A percentile compares a stretch with the other conserved stretches of the same genome.
Evolutionary conservation across 306 rosid genomes (phyloP).

Genomic region (Hylodesmum podocarpum): DNA sequence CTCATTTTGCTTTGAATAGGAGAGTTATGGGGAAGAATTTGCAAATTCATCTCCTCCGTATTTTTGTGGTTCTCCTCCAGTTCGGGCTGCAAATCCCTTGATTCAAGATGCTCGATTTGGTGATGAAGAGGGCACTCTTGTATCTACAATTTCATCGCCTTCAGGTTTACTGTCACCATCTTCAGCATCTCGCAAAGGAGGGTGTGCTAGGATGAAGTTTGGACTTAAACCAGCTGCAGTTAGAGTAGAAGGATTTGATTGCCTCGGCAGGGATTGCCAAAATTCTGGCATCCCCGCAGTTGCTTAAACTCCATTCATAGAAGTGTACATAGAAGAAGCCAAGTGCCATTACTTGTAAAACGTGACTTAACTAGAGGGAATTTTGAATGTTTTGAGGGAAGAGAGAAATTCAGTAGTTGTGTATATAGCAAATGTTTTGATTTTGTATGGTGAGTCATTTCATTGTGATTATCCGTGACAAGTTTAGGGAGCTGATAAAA

Average conservation of each 20-base stretch:
- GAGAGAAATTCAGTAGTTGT: conserved; percentile 25
- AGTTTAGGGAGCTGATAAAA: conserved; percentile 33
- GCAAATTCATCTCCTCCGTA: conserved; percentile 62
- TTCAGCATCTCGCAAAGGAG: conserved; percentile 62
- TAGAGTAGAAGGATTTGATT: conserved; percentile 89
- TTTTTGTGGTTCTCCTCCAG: conserved; percentile 80
- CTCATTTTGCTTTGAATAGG: conserved; percentile 37
- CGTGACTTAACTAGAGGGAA: conserved; percentile 41
- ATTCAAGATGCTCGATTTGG: conserved; percentile 71
- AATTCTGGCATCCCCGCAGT: conserved; percentile 72
- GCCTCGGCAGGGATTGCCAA: conserved; percentile 75
- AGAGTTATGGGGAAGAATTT: conserved; percentile 53
- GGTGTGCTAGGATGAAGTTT: conserved; percentile 59
- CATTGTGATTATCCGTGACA: conserved; percentile 19
- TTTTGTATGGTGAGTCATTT: conserved; percentile 15
- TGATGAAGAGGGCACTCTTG: conserved; percentile 49
- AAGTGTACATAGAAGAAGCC: conserved; percentile 71
- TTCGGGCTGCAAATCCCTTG: conserved; percentile 71
- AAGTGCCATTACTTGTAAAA: conserved; percentile 45
- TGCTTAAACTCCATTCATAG: conserved; percentile 46
- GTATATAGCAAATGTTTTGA: conserved; percentile 31
- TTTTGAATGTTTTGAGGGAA: conserved; percentile 29
- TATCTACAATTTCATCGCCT: conserved; percentile 52
- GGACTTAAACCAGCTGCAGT: conserved; percentile 73
- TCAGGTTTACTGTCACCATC: conserved; percentile 56